These are phyloP conservation scores for Leishmania mexicana DNA, from an alignment of 208 protist genomes.

Conservation along the genomic window DNA sequence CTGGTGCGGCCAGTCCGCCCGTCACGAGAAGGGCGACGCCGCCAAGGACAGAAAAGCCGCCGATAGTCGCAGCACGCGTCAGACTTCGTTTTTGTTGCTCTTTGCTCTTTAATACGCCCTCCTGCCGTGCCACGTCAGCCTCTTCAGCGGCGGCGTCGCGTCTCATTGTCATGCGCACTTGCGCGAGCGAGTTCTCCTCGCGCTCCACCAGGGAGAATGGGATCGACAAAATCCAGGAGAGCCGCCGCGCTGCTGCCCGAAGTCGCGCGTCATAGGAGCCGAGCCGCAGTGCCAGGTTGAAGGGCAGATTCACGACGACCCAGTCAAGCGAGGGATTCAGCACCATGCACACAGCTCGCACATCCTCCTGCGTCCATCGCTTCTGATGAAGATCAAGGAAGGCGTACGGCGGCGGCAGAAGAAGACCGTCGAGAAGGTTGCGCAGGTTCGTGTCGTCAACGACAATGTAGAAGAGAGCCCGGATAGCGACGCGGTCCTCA, in stretches of 20 bases:
- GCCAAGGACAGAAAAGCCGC: constrained; percentile 71
- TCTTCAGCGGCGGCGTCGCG: neutral
- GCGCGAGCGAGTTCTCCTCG: constrained; percentile 40
- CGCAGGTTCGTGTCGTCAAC: constrained; percentile 46
- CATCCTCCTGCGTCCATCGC: constrained; percentile 41
- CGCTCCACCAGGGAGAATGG: constrained; percentile 64
- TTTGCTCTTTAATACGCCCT: constrained; percentile 35
- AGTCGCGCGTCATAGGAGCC: constrained; percentile 75
- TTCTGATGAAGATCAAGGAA: constrained; percentile 35
- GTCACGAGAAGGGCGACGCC: constrained; percentile 66
- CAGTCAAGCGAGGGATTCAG: constrained; percentile 53
- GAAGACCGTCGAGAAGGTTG: constrained; percentile 63
- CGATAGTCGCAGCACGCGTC: constrained; percentile 60
- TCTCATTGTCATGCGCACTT: constrained; percentile 3
- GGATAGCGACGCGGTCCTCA: constrained; percentile 63
- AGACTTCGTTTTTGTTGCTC: constrained; percentile 44
- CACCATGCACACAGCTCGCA: constrained; percentile 41
- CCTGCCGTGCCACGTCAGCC: constrained; percentile 23
- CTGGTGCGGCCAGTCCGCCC: constrained; percentile 71
- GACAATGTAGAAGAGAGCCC: constrained; percentile 66
- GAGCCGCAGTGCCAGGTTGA: constrained; percentile 61
- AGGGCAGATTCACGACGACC: constrained; percentile 62
- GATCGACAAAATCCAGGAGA: constrained; percentile 70
- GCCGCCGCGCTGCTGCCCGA: constrained; percentile 58
- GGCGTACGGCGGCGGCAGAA: constrained; percentile 71